Conservation (phyloP, 2,329 filamentous ascomycete species). For the Aspergillus pseudoterreus region DNA sequence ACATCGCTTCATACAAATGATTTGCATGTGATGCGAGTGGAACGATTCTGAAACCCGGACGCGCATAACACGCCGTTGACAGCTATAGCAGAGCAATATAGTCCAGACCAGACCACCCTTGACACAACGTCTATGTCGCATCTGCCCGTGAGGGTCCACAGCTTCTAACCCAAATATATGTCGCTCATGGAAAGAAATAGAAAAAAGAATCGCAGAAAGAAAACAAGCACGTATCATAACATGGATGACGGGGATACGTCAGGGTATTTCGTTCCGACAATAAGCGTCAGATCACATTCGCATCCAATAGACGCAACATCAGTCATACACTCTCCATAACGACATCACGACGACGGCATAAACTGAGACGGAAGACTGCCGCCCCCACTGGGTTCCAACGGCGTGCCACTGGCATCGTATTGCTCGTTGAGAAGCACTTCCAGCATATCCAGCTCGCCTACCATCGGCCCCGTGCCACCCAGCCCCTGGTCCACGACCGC, state of each 20-base stretch:
- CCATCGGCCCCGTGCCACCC: slow-evolving; percentile 59
- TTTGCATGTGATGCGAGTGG: no score
- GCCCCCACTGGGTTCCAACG: slow-evolving; percentile 9
- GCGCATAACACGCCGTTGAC: no score
- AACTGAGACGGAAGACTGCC: slow-evolving; percentile 25
- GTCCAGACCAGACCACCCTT: no score
- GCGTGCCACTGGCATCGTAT: slow-evolving; percentile 30
- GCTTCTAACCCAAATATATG: neutral
- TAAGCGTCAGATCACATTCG: neutral
- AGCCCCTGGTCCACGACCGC: slow-evolving; percentile 49
- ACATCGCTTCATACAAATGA: no score
- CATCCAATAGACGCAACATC: neutral
- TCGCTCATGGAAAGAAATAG: neutral
- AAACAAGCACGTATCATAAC: neutral
- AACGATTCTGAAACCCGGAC: no score
- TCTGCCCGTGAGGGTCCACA: neutral
- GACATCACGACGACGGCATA: slow-evolving; percentile 12
- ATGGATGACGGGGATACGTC: neutral
- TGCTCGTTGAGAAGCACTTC: slow-evolving; percentile 45
- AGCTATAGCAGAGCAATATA: no score
- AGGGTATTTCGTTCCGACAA: neutral
- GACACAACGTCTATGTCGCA: neutral
- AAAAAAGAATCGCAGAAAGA: neutral
- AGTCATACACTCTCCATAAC: neutral
- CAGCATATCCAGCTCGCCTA: slow-evolving; percentile 52